Evolutionary conservation across 495 filamentous ascomycete genomes (phyloP), one percentile per base, ranked within the genome.

Genomic region (Evernia prunastri): DNA sequence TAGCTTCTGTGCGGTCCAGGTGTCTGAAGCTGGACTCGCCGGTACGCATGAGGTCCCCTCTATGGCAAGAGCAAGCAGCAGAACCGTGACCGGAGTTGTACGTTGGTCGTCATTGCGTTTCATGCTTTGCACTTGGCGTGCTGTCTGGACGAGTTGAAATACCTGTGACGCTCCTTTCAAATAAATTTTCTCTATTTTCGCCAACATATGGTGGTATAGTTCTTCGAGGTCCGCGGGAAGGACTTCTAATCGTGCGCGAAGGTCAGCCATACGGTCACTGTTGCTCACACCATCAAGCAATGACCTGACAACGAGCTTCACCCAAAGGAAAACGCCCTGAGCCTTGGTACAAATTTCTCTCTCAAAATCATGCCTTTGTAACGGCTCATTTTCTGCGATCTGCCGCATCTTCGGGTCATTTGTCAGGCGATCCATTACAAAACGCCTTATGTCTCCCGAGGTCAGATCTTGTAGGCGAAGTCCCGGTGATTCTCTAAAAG

Each of bases 241-340:
- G 13, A 35, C 31, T 2, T 56, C 31, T 23, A 70, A 39, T 31
- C 67, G 18, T 23, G 35, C 15, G 27, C 57, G 60, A 4, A 71
- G 42, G 17, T 65, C 61, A 29, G 13, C 18, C 20, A 67, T 33
- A 11, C 31, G 56, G 53, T 71, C 68, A 23, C 18, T 31, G 54
- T 71, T 67, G 20, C n/a, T 47, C 8, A 71, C 9, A 17, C 68
- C 68, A 40, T 56, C 40, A 20, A 62, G 47, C 9, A 71, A 49
- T n/a, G 68, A 67, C 36, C 47, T 58, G 11, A 70, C 65, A 17
- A 71, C 69, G n/a, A 71, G 56, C 13, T 54, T 42, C 12, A 71
- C 69, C 68, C 76, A 78, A 0, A 78, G 53, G 47, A 77, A 77
- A 0, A 78, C 74, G 25, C 76, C 73, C 1, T 67, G 64, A 5